A percentile compares a stretch with the other conserved stretches of the same genome.
phyloP scores from a whole-genome alignment of 2,329 filamentous ascomycete genomes.

The Fusarium duplospermum region DNA sequence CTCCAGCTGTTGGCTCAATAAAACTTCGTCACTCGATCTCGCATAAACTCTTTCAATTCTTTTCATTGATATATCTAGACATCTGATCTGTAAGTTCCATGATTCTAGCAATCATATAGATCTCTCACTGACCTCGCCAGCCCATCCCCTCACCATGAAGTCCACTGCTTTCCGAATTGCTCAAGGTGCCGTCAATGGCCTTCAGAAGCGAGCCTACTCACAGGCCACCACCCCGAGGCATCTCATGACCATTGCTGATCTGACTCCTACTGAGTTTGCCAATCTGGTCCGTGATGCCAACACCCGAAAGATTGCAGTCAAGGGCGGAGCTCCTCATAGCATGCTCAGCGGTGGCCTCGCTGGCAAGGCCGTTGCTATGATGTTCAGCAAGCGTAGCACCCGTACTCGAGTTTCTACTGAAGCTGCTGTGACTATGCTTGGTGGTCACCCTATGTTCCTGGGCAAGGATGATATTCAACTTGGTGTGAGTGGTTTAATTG shows the following conservation, averaged over 20 bases:
- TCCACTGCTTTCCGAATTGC: conserved; percentile 48
- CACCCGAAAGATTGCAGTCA: conserved; percentile 80
- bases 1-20: conserved; percentile 16
- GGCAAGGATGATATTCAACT: conserved; percentile 97
- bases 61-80: conserved; percentile 6
- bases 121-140: not conserved
- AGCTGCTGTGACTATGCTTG: conserved; percentile 86
- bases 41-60: conserved; percentile 8
- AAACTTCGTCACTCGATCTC: conserved; percentile 9
- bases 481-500: conserved; percentile 66
- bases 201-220: conserved; percentile 59
- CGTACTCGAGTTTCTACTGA: conserved; percentile 94
- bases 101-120: not conserved
- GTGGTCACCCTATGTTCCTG: conserved; percentile 95
- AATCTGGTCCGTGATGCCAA: conserved; percentile 86
- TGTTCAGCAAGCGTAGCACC: conserved; percentile 96
- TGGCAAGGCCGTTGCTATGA: conserved; percentile 89
- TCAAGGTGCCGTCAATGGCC: conserved; percentile 49
- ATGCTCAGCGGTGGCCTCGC: conserved; percentile 71
- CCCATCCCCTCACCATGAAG: conserved; percentile 47
- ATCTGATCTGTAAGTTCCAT: conserved; percentile 5
- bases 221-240: conserved; percentile 72
- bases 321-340: conserved; percentile 68
- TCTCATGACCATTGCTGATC: conserved; percentile 90
- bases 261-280: conserved; percentile 82